These are phyloP conservation scores for Wickerhamomyces sydowiorum DNA, from an alignment of 805 yeast genomes.

Conservation along the genomic window DNA sequence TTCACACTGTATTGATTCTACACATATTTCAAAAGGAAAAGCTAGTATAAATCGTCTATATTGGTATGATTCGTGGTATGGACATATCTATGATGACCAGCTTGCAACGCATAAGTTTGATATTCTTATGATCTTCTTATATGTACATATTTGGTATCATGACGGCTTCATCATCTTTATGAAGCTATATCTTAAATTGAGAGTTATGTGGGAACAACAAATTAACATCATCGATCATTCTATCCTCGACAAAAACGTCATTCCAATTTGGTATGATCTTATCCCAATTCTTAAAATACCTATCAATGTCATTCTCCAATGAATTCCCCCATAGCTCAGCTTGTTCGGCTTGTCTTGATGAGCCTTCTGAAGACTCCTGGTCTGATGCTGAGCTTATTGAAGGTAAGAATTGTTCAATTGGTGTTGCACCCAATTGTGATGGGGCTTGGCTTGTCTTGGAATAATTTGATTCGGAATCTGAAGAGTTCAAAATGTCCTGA, in stretches of 20 bases:
- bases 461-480: background rate
- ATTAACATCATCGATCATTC: constrained; percentile 42
- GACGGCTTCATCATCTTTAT: no score
- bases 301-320: constrained; percentile 6
- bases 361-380: background rate
- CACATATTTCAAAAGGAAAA: background rate
- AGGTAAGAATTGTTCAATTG: background rate
- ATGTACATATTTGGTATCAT: no score
- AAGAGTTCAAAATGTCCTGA: constrained; percentile 10
- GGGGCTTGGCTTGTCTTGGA: background rate
- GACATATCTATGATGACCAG: no score
- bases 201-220: background rate
- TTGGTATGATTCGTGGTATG: no score
- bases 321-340: background rate
- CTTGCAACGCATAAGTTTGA: no score
- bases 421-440: background rate
- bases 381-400: background rate
- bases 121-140: no score
- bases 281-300: constrained; percentile 11
- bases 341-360: background rate
- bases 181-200: no score
- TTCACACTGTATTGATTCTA: no score
- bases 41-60: no score
- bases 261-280: constrained; percentile 14
- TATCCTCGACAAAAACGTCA: constrained; percentile 8